Base-by-base conservation (phyloP, 768 basidiomycete species). In the Kwoniella botswanensis region DNA sequence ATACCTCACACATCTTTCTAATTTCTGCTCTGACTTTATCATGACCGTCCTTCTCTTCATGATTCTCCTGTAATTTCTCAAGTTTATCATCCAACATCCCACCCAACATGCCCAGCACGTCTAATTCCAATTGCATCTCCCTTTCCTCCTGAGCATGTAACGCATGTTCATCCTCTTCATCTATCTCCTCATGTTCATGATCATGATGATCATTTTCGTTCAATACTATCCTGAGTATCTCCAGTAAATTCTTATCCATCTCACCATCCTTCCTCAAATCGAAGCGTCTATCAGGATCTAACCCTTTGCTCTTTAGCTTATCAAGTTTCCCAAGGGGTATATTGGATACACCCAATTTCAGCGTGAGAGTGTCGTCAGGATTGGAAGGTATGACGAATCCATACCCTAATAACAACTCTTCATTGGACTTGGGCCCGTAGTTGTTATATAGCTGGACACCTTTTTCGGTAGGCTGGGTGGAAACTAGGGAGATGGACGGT, bases 351-450 rank as follows among this genome's bases (percentile, higher is more conserved):
- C 91, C 91, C 52, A 96, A 84, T 71, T 90, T 90, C 43, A 97
- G 87, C 1, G 91, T 86, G 75, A 95, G 91, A 0, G 91, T 92
- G 78, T 97, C 95, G 77, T 94, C 92, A 0, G 91, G 91, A 73
- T 97, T 97, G 35, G 88, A 72, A 1, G 87, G 85, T 3, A 95
- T 80, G 0, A 92, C 88, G 84, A 98, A 98, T 0, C 96, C 95
- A 78, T 97, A 98, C 5, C 92, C 93, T 4, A 98, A 87, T 57
- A 98, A 88, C 55, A 98, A 87, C 82, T 95, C 93, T 29, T 92
- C 87, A 82, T 96, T 95, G 0, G 93, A 89, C 80, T 97, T 97
- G 0, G 90, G 88, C 0, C 94, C 95, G 82, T 97, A 97, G 81
- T 96, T 96, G 85, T 94, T 96, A 85, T 90, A 89, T 21, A 95